Conservation (phyloP, 352 stramenopile species). For the Pythium utonaiense region DNA sequence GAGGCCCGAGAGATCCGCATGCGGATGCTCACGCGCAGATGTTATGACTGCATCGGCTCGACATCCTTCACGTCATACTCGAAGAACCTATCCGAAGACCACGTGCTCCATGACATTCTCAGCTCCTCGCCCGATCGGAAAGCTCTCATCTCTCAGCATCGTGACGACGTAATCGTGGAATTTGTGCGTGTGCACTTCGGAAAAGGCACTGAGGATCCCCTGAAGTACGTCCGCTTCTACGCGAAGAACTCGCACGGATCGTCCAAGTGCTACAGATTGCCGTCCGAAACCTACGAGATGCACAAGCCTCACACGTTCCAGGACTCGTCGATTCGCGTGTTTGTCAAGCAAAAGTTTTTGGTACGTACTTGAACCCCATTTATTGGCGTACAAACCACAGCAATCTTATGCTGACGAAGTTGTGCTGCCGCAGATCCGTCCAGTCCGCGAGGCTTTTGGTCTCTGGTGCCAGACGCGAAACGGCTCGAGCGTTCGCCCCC, state of each 20-base stretch:
- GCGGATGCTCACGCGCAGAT: constrained; percentile 60
- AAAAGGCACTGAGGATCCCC: constrained; percentile 71
- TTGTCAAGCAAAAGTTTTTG: constrained; percentile 56
- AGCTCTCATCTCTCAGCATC: constrained; percentile 29
- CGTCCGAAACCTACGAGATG: constrained; percentile 60
- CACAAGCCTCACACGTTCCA: constrained; percentile 61
- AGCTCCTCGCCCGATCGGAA: constrained; percentile 29
- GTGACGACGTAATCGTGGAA: constrained; percentile 70
- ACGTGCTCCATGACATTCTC: constrained; percentile 61
- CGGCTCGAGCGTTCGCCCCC: constrained; percentile 16
- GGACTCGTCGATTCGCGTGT: constrained; percentile 67
- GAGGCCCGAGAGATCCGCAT: constrained; percentile 51
- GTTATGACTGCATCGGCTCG: constrained; percentile 78
- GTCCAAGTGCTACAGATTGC: constrained; percentile 50
- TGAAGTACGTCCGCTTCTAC: constrained; percentile 78
- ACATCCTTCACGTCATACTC: constrained; percentile 52
- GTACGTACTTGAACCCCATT: constrained; percentile 42
- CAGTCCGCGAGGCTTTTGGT: constrained; percentile 38
- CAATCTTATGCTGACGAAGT: background rate
- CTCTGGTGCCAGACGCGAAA: constrained; percentile 18
- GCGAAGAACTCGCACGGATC: constrained; percentile 50
- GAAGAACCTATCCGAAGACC: constrained; percentile 36
- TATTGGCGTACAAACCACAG: background rate
- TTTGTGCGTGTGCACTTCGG: constrained; percentile 78
- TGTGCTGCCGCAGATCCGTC: background rate